phyloP scores from a whole-genome alignment of 768 basidiomycete genomes.

The Leccinum subgranulosum region DNA sequence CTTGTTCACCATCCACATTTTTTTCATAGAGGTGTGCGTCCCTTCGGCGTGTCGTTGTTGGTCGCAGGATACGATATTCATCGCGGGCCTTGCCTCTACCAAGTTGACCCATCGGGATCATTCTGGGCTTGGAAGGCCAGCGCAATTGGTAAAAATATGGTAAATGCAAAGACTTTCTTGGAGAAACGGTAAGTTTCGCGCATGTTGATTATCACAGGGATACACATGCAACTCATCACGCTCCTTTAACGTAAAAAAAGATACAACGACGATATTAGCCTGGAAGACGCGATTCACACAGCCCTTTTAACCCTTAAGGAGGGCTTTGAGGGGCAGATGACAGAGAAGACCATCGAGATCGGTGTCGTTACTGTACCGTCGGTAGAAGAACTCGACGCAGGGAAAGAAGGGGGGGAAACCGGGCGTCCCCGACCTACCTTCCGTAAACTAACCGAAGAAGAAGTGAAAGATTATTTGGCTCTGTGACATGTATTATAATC shows the following conservation, averaged over 20 bases:
- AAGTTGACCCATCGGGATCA: constrained; percentile 97
- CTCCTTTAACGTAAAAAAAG: constrained; percentile 54
- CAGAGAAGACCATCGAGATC: constrained; percentile 99
- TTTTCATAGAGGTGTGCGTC: constrained; percentile 85
- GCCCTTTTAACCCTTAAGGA: constrained; percentile 97
- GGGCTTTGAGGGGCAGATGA: constrained; percentile 99
- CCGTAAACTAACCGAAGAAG: constrained; percentile 93
- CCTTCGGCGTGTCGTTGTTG: constrained; percentile 96
- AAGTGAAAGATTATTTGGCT: constrained; percentile 93
- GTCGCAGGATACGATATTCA: constrained; percentile 96
- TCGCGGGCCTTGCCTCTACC: constrained; percentile 96
- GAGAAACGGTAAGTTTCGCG: constrained; percentile 81
- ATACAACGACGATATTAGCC: constrained; percentile 98
- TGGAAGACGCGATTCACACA: constrained; percentile 99
- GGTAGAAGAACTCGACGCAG: constrained; percentile 51
- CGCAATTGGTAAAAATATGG: constrained; percentile 99
- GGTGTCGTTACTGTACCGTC: constrained; percentile 93
- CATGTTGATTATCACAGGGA: constrained; percentile 22
- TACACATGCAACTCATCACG: constrained; percentile 15
- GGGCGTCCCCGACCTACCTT: constrained; percentile 83
- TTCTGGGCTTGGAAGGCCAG: constrained; percentile 99
- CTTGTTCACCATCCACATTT: constrained; percentile 31
- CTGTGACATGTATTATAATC: constrained; percentile 48
- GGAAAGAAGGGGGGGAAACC: constrained; percentile 64
- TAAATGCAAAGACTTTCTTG: constrained; percentile 98